These are phyloP conservation scores for Vanrija pseudolonga DNA, from an alignment of 1,284 basidiomycete species.

Conservation along the genomic window DNA sequence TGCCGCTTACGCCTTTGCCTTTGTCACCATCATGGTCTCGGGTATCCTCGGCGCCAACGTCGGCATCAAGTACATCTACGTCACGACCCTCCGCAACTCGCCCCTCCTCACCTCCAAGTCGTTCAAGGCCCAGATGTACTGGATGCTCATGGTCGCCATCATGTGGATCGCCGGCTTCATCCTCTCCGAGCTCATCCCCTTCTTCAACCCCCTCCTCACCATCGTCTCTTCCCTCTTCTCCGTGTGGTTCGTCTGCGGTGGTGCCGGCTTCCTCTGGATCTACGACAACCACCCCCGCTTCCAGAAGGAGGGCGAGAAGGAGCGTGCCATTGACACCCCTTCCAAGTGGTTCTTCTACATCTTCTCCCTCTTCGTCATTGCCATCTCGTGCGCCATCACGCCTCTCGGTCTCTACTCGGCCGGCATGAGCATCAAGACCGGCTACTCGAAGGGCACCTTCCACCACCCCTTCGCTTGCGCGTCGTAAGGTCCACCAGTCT, in stretches of 20 bases:
- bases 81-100: constrained; percentile 31
- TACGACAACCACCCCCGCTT: constrained; percentile 29
- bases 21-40: constrained; percentile 42
- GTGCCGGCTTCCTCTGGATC: constrained; percentile 40
- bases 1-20: constrained; percentile 35
- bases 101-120: constrained; percentile 31
- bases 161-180: constrained; percentile 42
- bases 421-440: constrained; percentile 33
- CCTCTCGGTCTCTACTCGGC: constrained; percentile 44
- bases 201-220: constrained; percentile 46
- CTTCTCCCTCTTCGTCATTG: constrained; percentile 12
- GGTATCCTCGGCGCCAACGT: constrained; percentile 42
- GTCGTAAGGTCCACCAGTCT: constrained; percentile 13
- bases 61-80: constrained; percentile 43
- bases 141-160: constrained; percentile 35
- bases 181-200: constrained; percentile 40
- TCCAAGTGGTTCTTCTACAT: constrained; percentile 23
- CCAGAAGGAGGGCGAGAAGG: constrained; percentile 7
- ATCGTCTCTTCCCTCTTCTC: constrained; percentile 42
- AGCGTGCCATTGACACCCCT: constrained; percentile 9
- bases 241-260: constrained; percentile 41
- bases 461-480: constrained; percentile 40
- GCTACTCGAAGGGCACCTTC: constrained; percentile 35
- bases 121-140: constrained; percentile 27
- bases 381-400: constrained; percentile 35